These are phyloP conservation scores for Neofusicoccum kwambonambiense DNA, from an alignment of 2,329 filamentous ascomycete species.

Conservation along the genomic window DNA sequence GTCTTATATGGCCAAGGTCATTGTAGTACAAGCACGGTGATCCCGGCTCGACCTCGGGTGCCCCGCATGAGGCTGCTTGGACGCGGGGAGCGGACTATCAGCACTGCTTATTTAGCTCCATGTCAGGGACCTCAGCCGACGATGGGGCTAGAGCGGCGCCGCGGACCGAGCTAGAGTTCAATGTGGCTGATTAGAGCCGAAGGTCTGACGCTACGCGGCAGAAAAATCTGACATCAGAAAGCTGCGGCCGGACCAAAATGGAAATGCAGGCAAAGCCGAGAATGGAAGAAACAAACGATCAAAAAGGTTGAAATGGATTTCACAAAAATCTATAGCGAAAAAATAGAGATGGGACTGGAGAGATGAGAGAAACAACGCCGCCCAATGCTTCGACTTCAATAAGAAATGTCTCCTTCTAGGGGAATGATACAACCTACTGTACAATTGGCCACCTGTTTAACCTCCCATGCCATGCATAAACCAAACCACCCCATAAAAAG, in stretches of 20 bases:
- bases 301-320: not conserved
- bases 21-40: not conserved
- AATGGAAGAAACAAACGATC: not conserved
- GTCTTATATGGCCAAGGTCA: not conserved
- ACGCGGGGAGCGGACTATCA: not conserved
- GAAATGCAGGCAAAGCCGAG: not conserved
- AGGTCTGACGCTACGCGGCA: not conserved
- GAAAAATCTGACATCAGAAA: not conserved
- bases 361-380: constrained; percentile 4
- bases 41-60: not conserved
- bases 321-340: not conserved
- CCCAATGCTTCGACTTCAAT: constrained; percentile 8
- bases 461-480: not conserved
- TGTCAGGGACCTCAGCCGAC: not conserved
- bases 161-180: not conserved
- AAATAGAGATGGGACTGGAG: not conserved
- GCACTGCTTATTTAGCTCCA: not conserved
- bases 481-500: not conserved
- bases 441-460: not conserved
- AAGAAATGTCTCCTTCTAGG: not conserved
- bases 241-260: not conserved
- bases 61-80: not conserved
- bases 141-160: not conserved
- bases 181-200: not conserved
- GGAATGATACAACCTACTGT: constrained; percentile 12